phyloP scores from a whole-genome alignment of 371 early-diverging fungal species.

The Apophysomyces elegans region DNA sequence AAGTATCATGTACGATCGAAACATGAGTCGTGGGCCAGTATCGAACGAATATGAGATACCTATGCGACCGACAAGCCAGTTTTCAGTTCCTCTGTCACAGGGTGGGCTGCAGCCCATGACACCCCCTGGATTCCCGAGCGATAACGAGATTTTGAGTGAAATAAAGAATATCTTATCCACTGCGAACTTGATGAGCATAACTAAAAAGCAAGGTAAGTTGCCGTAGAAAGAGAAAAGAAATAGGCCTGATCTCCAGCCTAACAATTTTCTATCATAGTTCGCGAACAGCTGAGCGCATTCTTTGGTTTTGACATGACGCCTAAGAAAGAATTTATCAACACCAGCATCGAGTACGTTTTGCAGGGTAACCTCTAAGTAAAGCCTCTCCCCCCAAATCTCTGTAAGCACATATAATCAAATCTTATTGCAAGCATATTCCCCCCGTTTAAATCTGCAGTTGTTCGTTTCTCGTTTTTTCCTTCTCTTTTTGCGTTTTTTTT shows the following conservation, averaged over 20 bases:
- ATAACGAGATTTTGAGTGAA: slow-evolving; percentile 80
- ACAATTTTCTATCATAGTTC: slow-evolving; percentile 49
- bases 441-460: neutral
- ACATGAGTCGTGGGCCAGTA: slow-evolving; percentile 11
- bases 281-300: slow-evolving; percentile 77
- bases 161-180: slow-evolving; percentile 78
- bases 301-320: slow-evolving; percentile 85
- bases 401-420: slow-evolving; percentile 9
- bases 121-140: slow-evolving; percentile 65
- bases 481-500: slow-evolving; percentile 71
- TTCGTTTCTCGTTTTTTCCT: slow-evolving; percentile 27
- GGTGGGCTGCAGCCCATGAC: slow-evolving; percentile 23
- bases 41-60: slow-evolving; percentile 19
- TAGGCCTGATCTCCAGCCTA: neutral
- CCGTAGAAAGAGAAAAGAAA: neutral
- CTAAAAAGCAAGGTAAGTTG: slow-evolving; percentile 60
- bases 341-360: slow-evolving; percentile 73
- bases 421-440: slow-evolving; percentile 6
- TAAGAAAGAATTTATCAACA: slow-evolving; percentile 78
- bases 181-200: slow-evolving; percentile 77
- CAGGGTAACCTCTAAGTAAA: slow-evolving; percentile 7
- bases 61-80: slow-evolving; percentile 20
- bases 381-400: neutral
- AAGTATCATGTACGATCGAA: slow-evolving; percentile 16
- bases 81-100: slow-evolving; percentile 23